Evolutionary conservation across 2,329 filamentous ascomycete genomes (phyloP), one percentile per base, ranked within the genome.

Genomic region (Helotiales sp.): DNA sequence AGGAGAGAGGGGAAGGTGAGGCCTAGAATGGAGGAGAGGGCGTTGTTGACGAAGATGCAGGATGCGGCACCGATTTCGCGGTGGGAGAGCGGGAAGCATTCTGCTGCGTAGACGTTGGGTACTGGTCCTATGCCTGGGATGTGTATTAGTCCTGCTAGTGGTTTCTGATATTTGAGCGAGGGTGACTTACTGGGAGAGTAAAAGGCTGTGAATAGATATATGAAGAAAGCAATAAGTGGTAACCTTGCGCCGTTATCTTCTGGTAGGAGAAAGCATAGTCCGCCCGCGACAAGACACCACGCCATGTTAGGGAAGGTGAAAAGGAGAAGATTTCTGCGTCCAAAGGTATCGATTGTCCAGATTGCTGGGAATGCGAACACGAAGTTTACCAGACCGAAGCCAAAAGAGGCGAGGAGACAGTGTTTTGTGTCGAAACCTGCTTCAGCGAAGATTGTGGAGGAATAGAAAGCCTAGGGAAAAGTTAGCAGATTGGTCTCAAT

Each of bases 291-390:
- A 30, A 87, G 70, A 13, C 82, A 83, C 82, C 83, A 85, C 17
- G 81, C 81, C 83, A 87, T 87, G 61, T 86, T 77, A 0, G 84
- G 83, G 67, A 87, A 86, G 3, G 84, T 87, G 70, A 86, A 85
- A 1, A 87, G 73, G 2, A 87, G 76, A 19, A 87, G 74, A 17
- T 81, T 74, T 33, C 84, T 79, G 36, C 46, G 46, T 17, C 46
- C 46, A 31, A 30, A 48, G 10, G 25, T 31, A 48, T 48, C 46
- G 15, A 48, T 48, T 3, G 46, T 48, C 46, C 46, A 48, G 10
- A 48, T 48, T 30, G 46, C 46, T 8, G 46, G 46, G 46, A 48
- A 48, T 7, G 46, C 46, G 13, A 48, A 48, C 1, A 48, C 17
- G 25, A 48, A 48, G 17, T 48, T 48, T n/a, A 48, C 27, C 13